Base-by-base conservation (phyloP, 2,329 filamentous ascomycete species). In the Macrophomina phaseolina region DNA sequence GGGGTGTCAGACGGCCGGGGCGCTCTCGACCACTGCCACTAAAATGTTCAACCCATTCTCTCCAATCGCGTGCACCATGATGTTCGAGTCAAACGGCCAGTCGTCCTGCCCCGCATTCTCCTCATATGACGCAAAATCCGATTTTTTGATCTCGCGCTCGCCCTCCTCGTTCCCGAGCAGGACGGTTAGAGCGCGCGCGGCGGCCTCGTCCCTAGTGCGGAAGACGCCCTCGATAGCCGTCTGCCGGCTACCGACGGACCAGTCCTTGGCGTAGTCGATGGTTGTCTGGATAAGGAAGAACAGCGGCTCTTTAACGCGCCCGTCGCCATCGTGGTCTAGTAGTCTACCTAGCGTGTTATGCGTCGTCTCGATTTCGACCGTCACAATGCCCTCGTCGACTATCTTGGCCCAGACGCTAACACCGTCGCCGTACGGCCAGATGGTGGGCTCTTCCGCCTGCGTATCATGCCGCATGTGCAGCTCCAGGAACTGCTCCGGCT, bases 101-200 rank as follows among this genome's bases (percentile, higher is more conserved):
- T 53, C 58, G 8, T 32, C 16, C 40, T 45, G 58, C 40, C 40
- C 46, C 8, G 11, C 11, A n/a, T 49, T 49, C 11, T 62, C 40
- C 1, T 18, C 18, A 18, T 45, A 49, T 2, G 9, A 7, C 2
- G 58, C 58, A 5, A 45, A 36, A 23, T 42, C 51, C 5, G 28
- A 42, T 42, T 48, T 60, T 11, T 68, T 28, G 36, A 70, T 32
- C 46, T 63, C 60, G 18, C 18, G 18, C 18, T 18, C 18, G 18
- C 18, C 18, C 18, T 69, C 67, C 40, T 66, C 68, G 8, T 48
- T 34, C 34, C 64, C 64, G 67, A 69, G 70, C 23, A 70, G 48
- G 45, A 64, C 49, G 38, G 30, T 62, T 18, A 62, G 62, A 5
- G 67, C 45, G 23, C 34, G 38, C 62, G 60, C 65, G 56, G 63